Percentiles rank a stretch among this genome's conserved stretches.
Evolutionary conservation across 78 protist species (phyloP).

Genomic region (Monosiga brevicollis): DNA sequence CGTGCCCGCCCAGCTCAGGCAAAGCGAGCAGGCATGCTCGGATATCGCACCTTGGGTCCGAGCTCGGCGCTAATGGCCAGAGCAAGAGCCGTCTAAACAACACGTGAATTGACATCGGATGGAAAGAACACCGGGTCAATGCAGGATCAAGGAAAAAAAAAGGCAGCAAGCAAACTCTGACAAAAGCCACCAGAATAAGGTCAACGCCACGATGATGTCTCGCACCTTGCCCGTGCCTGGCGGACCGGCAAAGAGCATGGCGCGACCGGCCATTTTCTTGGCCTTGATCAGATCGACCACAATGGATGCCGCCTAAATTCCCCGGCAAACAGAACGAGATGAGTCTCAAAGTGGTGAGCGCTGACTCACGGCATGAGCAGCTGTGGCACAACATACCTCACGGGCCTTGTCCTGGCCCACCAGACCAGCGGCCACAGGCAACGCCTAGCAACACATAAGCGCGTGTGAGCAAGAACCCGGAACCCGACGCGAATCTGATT

Average conservation of each 20-base stretch:
- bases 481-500: no score
- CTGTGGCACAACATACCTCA: constrained; percentile 61
- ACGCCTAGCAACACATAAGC: constrained; percentile 23
- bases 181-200: no score
- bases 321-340: no score
- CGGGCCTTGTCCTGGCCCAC: constrained; percentile 97
- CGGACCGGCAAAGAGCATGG: constrained; percentile 95
- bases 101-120: no score
- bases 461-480: background rate
- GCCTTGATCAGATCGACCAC: constrained; percentile 89
- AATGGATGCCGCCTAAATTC: constrained; percentile 87
- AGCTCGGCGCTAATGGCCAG: constrained; percentile 93
- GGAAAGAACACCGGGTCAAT: background rate
- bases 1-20: no score
- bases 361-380: no score
- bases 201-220: no score
- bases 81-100: constrained; percentile 94
- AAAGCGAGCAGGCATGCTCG: no score
- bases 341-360: no score
- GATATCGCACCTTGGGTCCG: constrained; percentile 95
- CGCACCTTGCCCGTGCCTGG: constrained; percentile 89
- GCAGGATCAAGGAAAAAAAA: no score
- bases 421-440: constrained; percentile 75
- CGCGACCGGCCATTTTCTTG: constrained; percentile 99
- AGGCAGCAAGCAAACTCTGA: no score